Percentiles rank a stretch among this genome's conserved stretches.
These are phyloP conservation scores for Trichoderma harzianum DNA, from an alignment of 2,329 filamentous ascomycete genomes.

Conservation along the genomic window DNA sequence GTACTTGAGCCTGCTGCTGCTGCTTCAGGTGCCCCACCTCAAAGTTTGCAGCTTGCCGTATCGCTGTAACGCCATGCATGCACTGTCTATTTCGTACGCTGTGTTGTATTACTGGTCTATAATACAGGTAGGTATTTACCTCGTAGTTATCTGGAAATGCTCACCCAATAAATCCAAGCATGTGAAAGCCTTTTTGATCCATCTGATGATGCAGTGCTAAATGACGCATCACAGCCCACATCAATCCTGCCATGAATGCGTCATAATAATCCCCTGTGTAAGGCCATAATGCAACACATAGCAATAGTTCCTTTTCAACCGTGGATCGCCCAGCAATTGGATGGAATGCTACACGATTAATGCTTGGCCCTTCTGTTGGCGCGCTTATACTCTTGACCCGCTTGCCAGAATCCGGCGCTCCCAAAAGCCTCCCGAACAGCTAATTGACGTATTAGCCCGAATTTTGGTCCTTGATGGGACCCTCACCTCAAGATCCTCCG, in stretches of 20 bases:
- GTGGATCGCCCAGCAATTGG: background rate
- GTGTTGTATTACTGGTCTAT: background rate
- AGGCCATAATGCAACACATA: background rate
- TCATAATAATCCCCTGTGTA: background rate
- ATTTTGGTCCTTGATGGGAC: constrained; percentile 9
- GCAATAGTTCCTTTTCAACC: background rate
- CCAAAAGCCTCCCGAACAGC: background rate
- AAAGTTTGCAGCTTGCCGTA: background rate
- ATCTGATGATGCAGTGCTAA: background rate
- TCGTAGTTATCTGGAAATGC: background rate
- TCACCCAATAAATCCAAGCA: background rate
- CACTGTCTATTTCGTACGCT: background rate
- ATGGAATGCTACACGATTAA: background rate
- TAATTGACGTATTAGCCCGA: constrained; percentile 16
- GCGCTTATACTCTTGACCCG: constrained; percentile 18
- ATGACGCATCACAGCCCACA: background rate
- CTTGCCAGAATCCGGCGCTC: background rate
- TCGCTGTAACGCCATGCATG: background rate
- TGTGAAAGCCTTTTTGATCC: background rate
- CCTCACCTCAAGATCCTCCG: background rate
- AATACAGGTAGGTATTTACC: accelerated
- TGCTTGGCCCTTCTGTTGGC: constrained; percentile 8
- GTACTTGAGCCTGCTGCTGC: background rate
- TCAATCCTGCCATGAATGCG: background rate
- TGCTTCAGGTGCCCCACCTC: background rate